Conservation (phyloP, 2,329 filamentous ascomycete genomes). For the Fusarium goolgardi region DNA sequence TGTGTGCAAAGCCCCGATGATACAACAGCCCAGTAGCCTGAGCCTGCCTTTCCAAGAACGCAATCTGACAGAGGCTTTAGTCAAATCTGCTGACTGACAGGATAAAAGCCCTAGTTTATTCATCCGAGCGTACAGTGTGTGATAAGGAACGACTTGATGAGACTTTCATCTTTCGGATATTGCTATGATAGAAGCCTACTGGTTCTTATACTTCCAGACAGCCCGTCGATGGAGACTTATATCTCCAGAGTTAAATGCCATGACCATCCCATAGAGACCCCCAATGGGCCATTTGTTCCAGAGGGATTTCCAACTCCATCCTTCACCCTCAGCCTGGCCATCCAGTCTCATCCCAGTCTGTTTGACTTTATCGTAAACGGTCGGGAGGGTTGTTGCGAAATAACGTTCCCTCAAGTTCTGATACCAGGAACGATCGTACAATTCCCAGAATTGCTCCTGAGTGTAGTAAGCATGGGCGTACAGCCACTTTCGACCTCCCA, state of each 20-base stretch:
- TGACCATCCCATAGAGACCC: constrained; percentile 40
- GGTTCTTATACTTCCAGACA: constrained; percentile 20
- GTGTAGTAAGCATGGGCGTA: constrained; percentile 84
- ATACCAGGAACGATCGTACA: constrained; percentile 70
- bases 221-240: constrained; percentile 27
- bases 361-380: constrained; percentile 74
- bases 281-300: constrained; percentile 37
- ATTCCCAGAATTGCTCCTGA: constrained; percentile 71
- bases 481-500: constrained; percentile 83
- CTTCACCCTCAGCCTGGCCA: neutral
- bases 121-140: accelerated
- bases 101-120: neutral
- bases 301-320: neutral
- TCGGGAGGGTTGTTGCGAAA: constrained; percentile 66
- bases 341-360: constrained; percentile 55
- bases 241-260: constrained; percentile 35
- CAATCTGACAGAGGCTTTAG: neutral
- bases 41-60: neutral
- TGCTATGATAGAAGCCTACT: neutral
- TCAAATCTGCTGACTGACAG: neutral
- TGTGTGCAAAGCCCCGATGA: neutral
- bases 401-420: constrained; percentile 70
- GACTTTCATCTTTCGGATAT: neutral
- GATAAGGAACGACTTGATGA: neutral
- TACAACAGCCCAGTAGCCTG: neutral